phyloP scores from a whole-genome alignment of 139 green algal species.

The Marvania coccoides region DNA sequence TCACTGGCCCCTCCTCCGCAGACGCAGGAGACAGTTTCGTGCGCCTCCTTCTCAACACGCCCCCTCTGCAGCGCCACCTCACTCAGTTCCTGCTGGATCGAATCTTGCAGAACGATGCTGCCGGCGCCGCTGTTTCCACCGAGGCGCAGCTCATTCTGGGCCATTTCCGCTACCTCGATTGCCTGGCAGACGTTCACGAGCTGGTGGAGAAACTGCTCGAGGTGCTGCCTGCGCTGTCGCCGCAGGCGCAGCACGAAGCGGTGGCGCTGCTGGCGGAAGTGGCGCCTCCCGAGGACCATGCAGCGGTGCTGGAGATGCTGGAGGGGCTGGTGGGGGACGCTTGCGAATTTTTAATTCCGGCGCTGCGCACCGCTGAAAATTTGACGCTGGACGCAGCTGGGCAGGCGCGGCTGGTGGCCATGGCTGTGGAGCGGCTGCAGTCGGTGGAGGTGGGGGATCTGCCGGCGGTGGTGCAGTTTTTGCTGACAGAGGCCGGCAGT shows the following conservation, averaged over 20 bases:
- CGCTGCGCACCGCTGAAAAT: constrained; percentile 21
- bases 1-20: neutral
- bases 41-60: constrained; percentile 27
- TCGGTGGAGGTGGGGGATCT: constrained; percentile 20
- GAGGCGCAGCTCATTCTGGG: constrained; percentile 28
- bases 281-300: constrained; percentile 11
- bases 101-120: neutral
- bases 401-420: constrained; percentile 9
- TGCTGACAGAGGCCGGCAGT: constrained; percentile 20
- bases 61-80: constrained; percentile 18
- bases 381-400: constrained; percentile 17
- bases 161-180: constrained; percentile 34
- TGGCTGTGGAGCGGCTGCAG: constrained; percentile 18
- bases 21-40: constrained; percentile 28
- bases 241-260: constrained; percentile 1
- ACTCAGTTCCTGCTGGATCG: constrained; percentile 12
- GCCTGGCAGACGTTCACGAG: neutral
- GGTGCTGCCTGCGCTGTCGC: constrained; percentile 8
- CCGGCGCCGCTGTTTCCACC: neutral
- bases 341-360: constrained; percentile 11
- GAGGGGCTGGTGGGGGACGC: constrained; percentile 3
- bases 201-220: constrained; percentile 14
- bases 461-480: constrained; percentile 23
- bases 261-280: constrained; percentile 26
- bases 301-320: constrained; percentile 18